phyloP scores from a whole-genome alignment of 2,329 filamentous ascomycete genomes.

The Ceratocystiopsis brevicomis region DNA sequence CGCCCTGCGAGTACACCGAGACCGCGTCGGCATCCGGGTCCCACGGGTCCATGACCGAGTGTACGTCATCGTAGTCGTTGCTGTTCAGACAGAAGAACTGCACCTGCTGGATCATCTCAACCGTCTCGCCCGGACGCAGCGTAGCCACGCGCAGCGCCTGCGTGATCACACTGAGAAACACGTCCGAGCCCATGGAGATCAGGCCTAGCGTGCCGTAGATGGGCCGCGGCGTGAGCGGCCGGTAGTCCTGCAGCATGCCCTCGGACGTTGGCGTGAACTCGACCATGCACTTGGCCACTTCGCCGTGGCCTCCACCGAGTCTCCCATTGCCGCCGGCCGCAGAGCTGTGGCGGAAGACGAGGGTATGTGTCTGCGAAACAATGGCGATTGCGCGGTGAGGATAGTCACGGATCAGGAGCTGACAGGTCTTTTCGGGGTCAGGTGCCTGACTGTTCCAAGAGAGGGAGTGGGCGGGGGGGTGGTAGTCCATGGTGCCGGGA shows the following conservation, averaged over 20 bases:
- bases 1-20: constrained; percentile 27
- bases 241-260: constrained; percentile 56
- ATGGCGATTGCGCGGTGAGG: constrained; percentile 78
- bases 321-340: constrained; percentile 31
- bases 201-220: constrained; percentile 77
- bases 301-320: constrained; percentile 25
- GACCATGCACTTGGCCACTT: constrained; percentile 56
- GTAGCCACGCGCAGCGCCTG: constrained; percentile 61
- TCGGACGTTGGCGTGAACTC: constrained; percentile 54
- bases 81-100: constrained; percentile 89
- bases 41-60: constrained; percentile 29
- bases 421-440: constrained; percentile 43
- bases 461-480: constrained; percentile 14
- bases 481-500: constrained; percentile 26
- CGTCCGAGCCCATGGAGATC: constrained; percentile 64
- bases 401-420: constrained; percentile 69
- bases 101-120: constrained; percentile 70
- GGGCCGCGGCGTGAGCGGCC: constrained; percentile 50
- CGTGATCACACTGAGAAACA: constrained; percentile 82
- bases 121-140: constrained; percentile 69
- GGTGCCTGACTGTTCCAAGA: constrained; percentile 28
- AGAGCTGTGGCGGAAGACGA: constrained; percentile 67
- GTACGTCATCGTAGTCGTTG: constrained; percentile 65
- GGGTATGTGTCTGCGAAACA: constrained; percentile 55
- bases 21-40: constrained; percentile 31